phyloP scores from a whole-genome alignment of 2,329 filamentous ascomycete genomes.

The Albophoma yamanashiensis region DNA sequence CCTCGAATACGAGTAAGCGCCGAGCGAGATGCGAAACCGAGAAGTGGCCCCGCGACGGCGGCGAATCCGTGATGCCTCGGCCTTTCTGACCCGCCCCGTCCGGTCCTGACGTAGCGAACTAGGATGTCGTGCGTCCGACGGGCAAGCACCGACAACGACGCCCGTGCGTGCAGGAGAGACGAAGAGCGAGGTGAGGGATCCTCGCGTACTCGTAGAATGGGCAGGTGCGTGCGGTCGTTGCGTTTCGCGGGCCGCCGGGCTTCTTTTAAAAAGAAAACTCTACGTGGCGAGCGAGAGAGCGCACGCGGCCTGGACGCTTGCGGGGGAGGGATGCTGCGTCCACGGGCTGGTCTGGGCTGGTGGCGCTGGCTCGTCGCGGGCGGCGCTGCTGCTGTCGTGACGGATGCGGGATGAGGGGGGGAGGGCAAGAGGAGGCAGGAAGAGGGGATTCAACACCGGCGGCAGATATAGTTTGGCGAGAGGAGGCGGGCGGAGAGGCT shows the following conservation, averaged over 20 bases:
- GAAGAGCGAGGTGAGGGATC: not conserved
- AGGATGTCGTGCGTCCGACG: not conserved
- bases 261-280: not conserved
- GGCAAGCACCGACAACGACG: not conserved
- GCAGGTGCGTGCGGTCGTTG: not conserved
- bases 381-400: not conserved
- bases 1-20: not conserved
- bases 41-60: not conserved
- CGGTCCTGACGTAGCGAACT: not conserved
- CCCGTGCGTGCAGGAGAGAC: not conserved
- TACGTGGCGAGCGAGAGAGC: too few relatives aligned
- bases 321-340: too few relatives aligned
- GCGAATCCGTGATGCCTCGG: constrained; percentile 1
- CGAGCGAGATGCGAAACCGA: constrained; percentile 1
- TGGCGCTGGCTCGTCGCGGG: not conserved
- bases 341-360: not conserved
- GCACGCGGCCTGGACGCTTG: not conserved
- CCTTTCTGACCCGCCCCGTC: not conserved
- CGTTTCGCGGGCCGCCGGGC: not conserved
- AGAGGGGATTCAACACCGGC: not conserved
- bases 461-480: not conserved
- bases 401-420: not conserved
- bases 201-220: not conserved
- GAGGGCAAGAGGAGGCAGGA: not conserved
- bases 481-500: not conserved